Percentiles rank a stretch among this genome's conserved stretches.
These are phyloP conservation scores for Patellifolia procumbens DNA, from an alignment of 179 eudicot species.

Conservation along the genomic window DNA sequence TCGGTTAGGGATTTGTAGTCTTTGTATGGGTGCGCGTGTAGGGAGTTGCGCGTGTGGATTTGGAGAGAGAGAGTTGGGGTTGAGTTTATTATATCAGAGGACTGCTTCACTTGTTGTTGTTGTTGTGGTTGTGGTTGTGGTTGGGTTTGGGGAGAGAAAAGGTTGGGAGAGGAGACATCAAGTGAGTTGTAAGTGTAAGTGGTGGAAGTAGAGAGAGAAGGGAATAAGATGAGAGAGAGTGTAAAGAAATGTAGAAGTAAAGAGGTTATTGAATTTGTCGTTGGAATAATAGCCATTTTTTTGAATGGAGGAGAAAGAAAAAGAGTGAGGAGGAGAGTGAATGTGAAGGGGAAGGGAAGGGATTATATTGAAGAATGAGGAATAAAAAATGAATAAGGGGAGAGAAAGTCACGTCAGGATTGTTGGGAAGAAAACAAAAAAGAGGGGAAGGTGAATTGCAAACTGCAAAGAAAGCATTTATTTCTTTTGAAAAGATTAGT, in stretches of 20 bases:
- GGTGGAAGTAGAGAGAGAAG: constrained; percentile 8
- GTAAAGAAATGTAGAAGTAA: neutral
- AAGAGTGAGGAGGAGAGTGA: too few relatives aligned
- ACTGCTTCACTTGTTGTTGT: neutral
- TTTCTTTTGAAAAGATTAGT: neutral
- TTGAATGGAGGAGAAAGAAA: neutral
- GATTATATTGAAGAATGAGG: neutral
- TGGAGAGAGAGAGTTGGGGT: constrained; percentile 23
- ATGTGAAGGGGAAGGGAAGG: too few relatives aligned
- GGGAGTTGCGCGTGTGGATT: constrained; percentile 53
- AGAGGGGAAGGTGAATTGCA: constrained; percentile 8
- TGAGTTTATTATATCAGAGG: neutral
- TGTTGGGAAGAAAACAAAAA: constrained; percentile 26
- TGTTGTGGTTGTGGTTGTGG: too few relatives aligned
- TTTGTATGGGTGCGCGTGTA: constrained; percentile 32
- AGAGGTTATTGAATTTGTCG: too few relatives aligned
- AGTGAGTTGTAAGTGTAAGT: constrained; percentile 8
- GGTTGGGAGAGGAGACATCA: constrained; percentile 38
- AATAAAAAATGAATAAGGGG: too few relatives aligned
- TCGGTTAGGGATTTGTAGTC: constrained; percentile 53
- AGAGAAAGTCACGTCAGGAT: constrained; percentile 23
- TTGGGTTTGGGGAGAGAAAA: constrained; percentile 34
- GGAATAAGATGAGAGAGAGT: constrained; percentile 9
- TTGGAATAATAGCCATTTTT: neutral
- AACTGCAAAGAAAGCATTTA: neutral